Base-by-base conservation (phyloP, 257 asterid species). In the Solanum piurae region DNA sequence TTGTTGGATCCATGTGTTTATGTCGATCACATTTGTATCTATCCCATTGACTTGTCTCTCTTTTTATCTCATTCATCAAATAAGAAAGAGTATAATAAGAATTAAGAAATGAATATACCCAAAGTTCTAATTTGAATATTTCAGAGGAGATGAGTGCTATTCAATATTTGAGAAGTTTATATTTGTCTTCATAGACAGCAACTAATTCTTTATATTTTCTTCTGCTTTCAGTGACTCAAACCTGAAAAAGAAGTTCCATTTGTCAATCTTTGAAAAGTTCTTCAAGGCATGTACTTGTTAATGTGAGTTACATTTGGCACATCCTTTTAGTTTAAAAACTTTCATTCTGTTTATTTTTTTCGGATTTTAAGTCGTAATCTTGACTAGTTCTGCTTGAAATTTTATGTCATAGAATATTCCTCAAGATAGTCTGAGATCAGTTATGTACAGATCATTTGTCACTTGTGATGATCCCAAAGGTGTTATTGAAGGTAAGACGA, bases 391-490 rank as follows among this genome's bases (percentile, higher is more conserved):
- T 86, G 18, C 25, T 25, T 85, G 64, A 62, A 11, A 27, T 82
- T 83, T 88, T 89, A 60, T 88, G 86, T 55, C 6, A 46, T 83
- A 91, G 94, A 94, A 91, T 84, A 95, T 93, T 94, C 94, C 94
- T 91, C 95, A 91, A 85, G 95, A 93, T 91, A 90, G 93, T 38
- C 74, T 89, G 38, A 94, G 93, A 92, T 94, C 98, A 76, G 92
- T 79, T 83, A 93, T 89, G 37, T 93, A 93, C 86, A 90, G 96
- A 93, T 93, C 98, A 38, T 93, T 95, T 21, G 89, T 95, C 91
- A 91, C 94, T 10, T 95, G 98, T 38, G 95, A 92, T 86, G 98
- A 93, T 87, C 94, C 97, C 5, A 94, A 90, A 89, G 98, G 98
- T 9, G 93, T 95, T 55, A 93, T 83, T 74, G 98, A 95, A 49